Base-by-base conservation (phyloP, 2,329 filamentous ascomycete species). In the Cytospora paraplurivora region DNA sequence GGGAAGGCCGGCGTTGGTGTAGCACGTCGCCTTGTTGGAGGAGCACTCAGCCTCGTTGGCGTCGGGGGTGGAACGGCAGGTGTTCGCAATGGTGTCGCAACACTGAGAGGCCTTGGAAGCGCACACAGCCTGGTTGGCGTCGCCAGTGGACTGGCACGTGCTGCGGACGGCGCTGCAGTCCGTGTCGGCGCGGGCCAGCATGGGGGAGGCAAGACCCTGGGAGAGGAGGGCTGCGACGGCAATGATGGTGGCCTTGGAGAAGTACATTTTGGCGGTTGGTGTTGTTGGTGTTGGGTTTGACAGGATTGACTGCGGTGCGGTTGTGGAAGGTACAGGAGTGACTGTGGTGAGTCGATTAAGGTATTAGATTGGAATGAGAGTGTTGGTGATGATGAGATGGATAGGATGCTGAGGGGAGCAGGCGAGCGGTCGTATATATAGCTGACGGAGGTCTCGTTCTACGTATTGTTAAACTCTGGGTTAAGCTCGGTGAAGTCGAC, bases 191-290 rank as follows among this genome's bases (percentile, higher is more conserved):
- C 44, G 44, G 10, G n/a, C 44, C 44, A 21, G 19, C 44, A 47
- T 10, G 44, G 44, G 44, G 3, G 44, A 21, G 44, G 44, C 59
- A 34, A 61, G 13, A 35, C 59, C 59, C 59, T 61, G 59, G 51
- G 51, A 44, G 41, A 61, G 33, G 59, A 61, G 7, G 37, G 38
- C 51, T 51, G 59, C 53, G 38, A 47, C 38, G 44, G 59, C 59
- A n/a, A 61, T 34, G 51, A 61, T 61, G 59, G 59, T 61, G 59
- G 59, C 51, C 59, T 61, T 61, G 59, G 59, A 55, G 59, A 61
- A 61, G 52, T 61, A 61, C 59, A 61, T 61, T 8, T 44, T 60
- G 57, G 49, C 35, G 32, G 15, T 55, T 52, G 13, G 27, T n/a
- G 51, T 53, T n/a, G 50, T n/a, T 51, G 44, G 34, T 7, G 19